phyloP scores from a whole-genome alignment of 2,329 filamentous ascomycete genomes.

The Endothia cerciana region DNA sequence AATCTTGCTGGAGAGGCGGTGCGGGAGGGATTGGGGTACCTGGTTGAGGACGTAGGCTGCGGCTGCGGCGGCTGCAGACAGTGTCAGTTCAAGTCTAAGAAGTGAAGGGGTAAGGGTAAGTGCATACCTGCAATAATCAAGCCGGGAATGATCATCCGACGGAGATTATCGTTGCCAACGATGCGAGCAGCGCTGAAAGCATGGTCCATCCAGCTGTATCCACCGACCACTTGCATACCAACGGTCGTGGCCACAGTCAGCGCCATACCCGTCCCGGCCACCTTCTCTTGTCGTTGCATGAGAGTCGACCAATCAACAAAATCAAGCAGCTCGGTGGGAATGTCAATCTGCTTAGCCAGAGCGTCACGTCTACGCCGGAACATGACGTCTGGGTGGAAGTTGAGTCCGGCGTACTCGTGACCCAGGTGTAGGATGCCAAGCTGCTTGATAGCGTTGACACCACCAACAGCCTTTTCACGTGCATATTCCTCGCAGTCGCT shows the following conservation, averaged over 20 bases:
- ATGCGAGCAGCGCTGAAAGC: constrained; percentile 80
- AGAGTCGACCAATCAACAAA: constrained; percentile 88
- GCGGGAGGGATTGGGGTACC: constrained; percentile 87
- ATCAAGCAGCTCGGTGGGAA: constrained; percentile 86
- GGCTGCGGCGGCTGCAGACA: constrained; percentile 66
- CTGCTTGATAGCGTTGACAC: constrained; percentile 86
- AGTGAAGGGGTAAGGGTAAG: constrained; percentile 16
- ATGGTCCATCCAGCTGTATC: constrained; percentile 87
- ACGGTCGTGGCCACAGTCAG: constrained; percentile 88
- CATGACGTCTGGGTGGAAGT: constrained; percentile 92
- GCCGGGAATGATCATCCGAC: constrained; percentile 79
- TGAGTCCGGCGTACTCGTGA: constrained; percentile 81
- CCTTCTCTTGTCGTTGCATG: constrained; percentile 90
- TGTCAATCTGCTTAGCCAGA: constrained; percentile 81
- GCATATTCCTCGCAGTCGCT: constrained; percentile 82
- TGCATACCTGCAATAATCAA: constrained; percentile 77
- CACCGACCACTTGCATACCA: constrained; percentile 79
- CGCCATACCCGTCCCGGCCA: constrained; percentile 92
- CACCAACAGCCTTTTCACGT: constrained; percentile 73
- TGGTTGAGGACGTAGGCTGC: constrained; percentile 81
- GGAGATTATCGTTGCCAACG: constrained; percentile 78
- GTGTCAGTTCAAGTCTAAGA: constrained; percentile 38
- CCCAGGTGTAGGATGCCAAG: constrained; percentile 88
- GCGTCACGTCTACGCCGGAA: constrained; percentile 83
- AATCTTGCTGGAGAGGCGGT: constrained; percentile 83